Evolutionary conservation across 345 rosid species (phyloP).

Genomic region (Arabidopsis thaliana): TAIR10.1 NC_003070.9:17211501-17212000

Average conservation of each 20-base stretch:
- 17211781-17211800: background rate
- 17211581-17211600: too few relatives aligned
- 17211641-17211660: background rate
- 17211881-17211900: slow-evolving; percentile 3
- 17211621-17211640: background rate
- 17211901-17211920: background rate
- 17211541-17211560: too few relatives aligned
- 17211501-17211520: too few relatives aligned
- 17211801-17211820: background rate
- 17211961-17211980: background rate
- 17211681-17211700: background rate
- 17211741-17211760: background rate
- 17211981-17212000: background rate
- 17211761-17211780: slow-evolving; percentile 1
- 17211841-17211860: background rate
- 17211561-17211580: too few relatives aligned
- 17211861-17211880: background rate
- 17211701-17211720: background rate
- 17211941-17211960: background rate
- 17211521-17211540: too few relatives aligned
- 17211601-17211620: background rate
- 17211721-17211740: background rate
- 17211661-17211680: background rate
- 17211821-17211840: background rate
- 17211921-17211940: slow-evolving; percentile 25